These are phyloP conservation scores for Colletotrichum phormii DNA, from an alignment of 2,329 filamentous ascomycete species.

Conservation along the genomic window DNA sequence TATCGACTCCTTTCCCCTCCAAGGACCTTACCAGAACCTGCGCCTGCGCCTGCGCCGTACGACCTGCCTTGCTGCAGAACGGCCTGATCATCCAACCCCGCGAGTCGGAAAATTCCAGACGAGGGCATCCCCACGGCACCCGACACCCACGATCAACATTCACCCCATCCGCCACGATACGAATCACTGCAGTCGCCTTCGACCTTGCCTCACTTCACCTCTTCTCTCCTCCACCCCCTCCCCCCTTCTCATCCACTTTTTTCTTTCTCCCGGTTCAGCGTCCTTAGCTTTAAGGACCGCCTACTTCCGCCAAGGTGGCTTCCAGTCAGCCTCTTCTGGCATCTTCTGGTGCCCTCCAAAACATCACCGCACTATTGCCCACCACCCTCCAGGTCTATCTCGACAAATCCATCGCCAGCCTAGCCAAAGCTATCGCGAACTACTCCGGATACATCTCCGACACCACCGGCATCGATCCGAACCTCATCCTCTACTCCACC, in stretches of 20 bases:
- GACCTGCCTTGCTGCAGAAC: constrained; percentile 23
- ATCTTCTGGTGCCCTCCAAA: constrained; percentile 73
- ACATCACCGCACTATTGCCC: constrained; percentile 63
- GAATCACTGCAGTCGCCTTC: constrained; percentile 9
- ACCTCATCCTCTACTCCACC: constrained; percentile 62
- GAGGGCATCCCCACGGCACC: constrained; percentile 33
- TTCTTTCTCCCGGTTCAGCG: constrained; percentile 27
- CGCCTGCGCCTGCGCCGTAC: background rate
- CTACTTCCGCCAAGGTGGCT: constrained; percentile 68
- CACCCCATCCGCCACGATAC: constrained; percentile 7
- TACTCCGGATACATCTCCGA: constrained; percentile 65
- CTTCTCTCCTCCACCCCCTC: constrained; percentile 24
- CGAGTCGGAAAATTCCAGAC: constrained; percentile 29
- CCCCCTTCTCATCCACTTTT: constrained; percentile 9
- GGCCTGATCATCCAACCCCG: constrained; percentile 33
- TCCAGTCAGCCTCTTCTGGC: constrained; percentile 67
- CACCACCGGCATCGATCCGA: constrained; percentile 61
- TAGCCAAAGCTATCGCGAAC: constrained; percentile 60
- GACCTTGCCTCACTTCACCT: constrained; percentile 32
- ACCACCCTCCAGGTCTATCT: constrained; percentile 64
- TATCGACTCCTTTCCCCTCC: background rate
- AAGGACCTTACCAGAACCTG: background rate
- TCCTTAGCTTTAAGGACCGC: constrained; percentile 40
- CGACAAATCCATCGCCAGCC: constrained; percentile 61
- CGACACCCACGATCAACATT: constrained; percentile 14